Evolutionary conservation across 2,329 filamentous ascomycete genomes (phyloP).

Genomic region (Thelonectria discophora): DNA sequence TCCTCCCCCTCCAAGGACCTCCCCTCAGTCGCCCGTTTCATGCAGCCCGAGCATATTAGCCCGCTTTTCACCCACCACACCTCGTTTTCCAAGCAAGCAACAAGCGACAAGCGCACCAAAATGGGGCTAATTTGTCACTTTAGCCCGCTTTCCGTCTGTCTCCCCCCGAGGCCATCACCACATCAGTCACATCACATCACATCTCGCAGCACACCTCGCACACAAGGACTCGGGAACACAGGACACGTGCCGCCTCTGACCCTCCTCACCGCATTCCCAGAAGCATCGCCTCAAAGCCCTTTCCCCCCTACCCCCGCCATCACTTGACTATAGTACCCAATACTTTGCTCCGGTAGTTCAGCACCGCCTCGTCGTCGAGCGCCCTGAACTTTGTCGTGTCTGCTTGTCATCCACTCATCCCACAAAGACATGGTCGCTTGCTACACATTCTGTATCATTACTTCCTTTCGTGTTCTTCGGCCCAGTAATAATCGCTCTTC

Average conservation of each 20-base stretch:
- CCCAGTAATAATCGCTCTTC: not conserved
- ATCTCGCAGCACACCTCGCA: too few relatives aligned
- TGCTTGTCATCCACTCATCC: not conserved
- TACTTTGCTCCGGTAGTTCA: not conserved
- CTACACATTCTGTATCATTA: not conserved
- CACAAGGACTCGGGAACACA: too few relatives aligned
- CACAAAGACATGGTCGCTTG: not conserved
- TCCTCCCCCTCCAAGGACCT: not conserved
- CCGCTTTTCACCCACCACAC: conserved; percentile 17
- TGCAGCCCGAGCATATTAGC: conserved; percentile 37
- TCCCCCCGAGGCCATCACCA: not conserved
- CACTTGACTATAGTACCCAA: too few relatives aligned
- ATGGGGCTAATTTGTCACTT: conserved; percentile 39
- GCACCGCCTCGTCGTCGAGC: not conserved
- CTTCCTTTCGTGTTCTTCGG: not conserved
- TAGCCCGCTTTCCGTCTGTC: conserved; percentile 20
- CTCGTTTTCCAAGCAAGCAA: conserved; percentile 20
- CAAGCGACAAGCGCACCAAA: conserved; percentile 20
- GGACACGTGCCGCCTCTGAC: not conserved
- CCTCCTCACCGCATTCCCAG: not conserved
- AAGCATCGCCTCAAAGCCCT: not conserved
- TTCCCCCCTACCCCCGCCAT: not conserved
- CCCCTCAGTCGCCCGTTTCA: conserved; percentile 22
- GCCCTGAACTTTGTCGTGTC: not conserved
- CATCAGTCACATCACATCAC: not conserved